Base-by-base conservation (phyloP, 352 stramenopile genomes). In the Phytophthora foliorum region DNA sequence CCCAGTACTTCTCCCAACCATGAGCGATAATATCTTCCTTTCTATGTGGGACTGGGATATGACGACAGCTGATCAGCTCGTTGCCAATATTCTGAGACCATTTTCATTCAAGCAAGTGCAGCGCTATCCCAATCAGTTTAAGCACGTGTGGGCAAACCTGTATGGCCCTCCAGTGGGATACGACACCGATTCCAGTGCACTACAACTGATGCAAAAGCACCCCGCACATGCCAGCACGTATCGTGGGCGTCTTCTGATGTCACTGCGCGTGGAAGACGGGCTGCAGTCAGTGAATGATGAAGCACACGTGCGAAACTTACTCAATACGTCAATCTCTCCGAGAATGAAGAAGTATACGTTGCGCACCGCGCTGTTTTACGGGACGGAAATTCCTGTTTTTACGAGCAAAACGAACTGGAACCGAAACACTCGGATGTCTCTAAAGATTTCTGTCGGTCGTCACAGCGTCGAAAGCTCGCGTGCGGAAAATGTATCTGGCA, bases 41-140 rank as follows among this genome's bases (percentile, higher is more conserved):
- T 94, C 84, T 8, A 56, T 97, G 19, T 97, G 85, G 84, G 91
- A 97, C 72, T 90, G 77, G 63, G 77, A 90, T n/a, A 61, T 90
- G 57, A 86, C 78, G 16, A 74, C 68, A 16, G 78, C 95, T 14
- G 78, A 97, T 48, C 59, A 77, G 29, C 75, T 95, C 25, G 86
- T 97, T 6, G 82, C 82, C 16, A 94, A 91, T 58, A 74, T 81
- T 25, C 50, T 89, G 17, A 75, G 46, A 0, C 82, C 87, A 24
- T 93, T 93, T 57, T 80, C 89, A 25, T 97, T 96, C 50, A 74
- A 88, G 48, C 75, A 90, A 61, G 70, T 97, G 21, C 74, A 90
- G 45, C 75, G 77, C 56, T 82, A 89, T 50, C 81, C 83, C 16
- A 78, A 67, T 21, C 72, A 91, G 36, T 87, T 88, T 36, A 73